Percentiles rank a stretch among this genome's conserved stretches.
phyloP scores from a whole-genome alignment of 139 green algal species.

The Chlamydomonas urium region DNA sequence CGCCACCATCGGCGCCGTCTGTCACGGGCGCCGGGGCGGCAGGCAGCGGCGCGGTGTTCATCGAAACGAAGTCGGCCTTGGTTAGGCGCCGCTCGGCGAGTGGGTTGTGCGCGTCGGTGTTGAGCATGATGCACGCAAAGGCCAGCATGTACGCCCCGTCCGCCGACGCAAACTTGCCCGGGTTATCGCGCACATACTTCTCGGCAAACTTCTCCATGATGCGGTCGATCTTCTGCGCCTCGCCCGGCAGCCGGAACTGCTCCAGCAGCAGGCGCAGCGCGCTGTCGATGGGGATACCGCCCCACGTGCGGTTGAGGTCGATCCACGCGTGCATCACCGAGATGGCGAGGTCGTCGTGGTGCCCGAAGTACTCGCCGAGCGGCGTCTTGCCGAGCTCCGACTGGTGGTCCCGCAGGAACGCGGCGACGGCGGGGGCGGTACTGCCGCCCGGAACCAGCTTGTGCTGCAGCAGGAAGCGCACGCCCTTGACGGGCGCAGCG shows the following conservation, averaged over 20 bases:
- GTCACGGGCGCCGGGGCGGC: neutral
- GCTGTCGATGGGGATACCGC: constrained; percentile 6
- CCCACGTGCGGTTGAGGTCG: constrained; percentile 36
- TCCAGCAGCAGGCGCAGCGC: constrained; percentile 44
- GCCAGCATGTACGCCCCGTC: constrained; percentile 85
- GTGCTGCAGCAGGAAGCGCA: constrained; percentile 13
- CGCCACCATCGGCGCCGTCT: neutral
- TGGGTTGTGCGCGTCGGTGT: constrained; percentile 94
- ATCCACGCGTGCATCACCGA: constrained; percentile 81
- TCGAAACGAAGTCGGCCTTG: constrained; percentile 75
- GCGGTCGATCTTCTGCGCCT: constrained; percentile 88
- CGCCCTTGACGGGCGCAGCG: constrained; percentile 40
- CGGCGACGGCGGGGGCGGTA: constrained; percentile 49
- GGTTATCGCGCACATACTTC: constrained; percentile 37
- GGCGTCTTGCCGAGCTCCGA: constrained; percentile 59
- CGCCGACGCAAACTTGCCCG: constrained; percentile 60
- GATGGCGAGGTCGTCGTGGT: constrained; percentile 66
- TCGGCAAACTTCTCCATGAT: constrained; percentile 83
- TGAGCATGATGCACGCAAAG: constrained; percentile 95
- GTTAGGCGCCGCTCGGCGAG: constrained; percentile 77
- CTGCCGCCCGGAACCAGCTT: neutral
- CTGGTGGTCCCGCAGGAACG: constrained; percentile 63
- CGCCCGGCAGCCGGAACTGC: constrained; percentile 66
- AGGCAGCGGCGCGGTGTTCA: constrained; percentile 50
- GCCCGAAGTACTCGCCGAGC: constrained; percentile 79